Evolutionary conservation across 164 flowering plant genomes (phyloP).

Genomic region (Vitis cinerea): DNA sequence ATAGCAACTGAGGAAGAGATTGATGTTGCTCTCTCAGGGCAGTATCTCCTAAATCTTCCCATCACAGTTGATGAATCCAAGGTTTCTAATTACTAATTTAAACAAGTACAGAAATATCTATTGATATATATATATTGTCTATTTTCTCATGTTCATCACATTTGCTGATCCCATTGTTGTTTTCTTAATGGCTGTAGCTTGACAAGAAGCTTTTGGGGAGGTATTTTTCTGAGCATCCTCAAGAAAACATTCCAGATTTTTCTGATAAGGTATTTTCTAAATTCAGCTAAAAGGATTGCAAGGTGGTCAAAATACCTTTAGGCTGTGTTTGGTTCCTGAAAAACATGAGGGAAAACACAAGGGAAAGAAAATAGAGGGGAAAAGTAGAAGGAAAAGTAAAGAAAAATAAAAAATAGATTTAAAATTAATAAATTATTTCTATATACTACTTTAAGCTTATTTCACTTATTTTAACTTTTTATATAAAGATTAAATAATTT

Average conservation of each 20-base stretch:
- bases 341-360: too few relatives aligned
- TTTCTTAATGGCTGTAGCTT: constrained; percentile 53
- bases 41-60: constrained; percentile 93
- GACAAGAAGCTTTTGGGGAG: constrained; percentile 72
- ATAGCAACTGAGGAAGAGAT: constrained; percentile 70
- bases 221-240: constrained; percentile 69
- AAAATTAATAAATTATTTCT: too few relatives aligned
- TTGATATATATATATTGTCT: not conserved
- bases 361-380: too few relatives aligned
- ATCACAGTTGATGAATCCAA: constrained; percentile 84
- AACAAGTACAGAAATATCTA: not conserved
- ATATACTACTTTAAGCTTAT: too few relatives aligned
- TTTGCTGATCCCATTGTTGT: constrained; percentile 6
- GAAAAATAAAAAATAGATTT: too few relatives aligned
- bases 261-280: constrained; percentile 74
- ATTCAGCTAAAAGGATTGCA: constrained; percentile 1
- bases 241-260: constrained; percentile 73
- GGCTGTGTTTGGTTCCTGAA: not conserved
- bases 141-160: not conserved
- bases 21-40: constrained; percentile 82
- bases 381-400: too few relatives aligned
- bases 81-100: constrained; percentile 38
- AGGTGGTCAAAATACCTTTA: not conserved
- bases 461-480: too few relatives aligned
- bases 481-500: too few relatives aligned